A percentile compares a stretch with the other conserved stretches of the same genome.
Evolutionary conservation across 768 basidiomycete genomes (phyloP).

Genomic region (Mycena belliarum): DNA sequence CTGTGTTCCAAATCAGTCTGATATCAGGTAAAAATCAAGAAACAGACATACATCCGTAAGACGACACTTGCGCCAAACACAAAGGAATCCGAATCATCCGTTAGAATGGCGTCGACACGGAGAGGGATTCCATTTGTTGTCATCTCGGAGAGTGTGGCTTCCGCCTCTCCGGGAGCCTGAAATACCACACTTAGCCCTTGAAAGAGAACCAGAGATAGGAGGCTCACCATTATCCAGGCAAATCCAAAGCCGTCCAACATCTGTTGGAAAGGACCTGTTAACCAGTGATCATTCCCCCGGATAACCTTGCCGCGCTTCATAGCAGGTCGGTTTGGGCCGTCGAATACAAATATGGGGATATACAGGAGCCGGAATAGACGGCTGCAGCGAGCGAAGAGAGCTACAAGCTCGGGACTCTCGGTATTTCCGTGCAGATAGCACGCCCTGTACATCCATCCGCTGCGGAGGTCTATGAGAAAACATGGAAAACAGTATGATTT

Average conservation of each 20-base stretch:
- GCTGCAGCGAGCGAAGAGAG: slow-evolving; percentile 43
- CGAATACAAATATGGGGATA: slow-evolving; percentile 49
- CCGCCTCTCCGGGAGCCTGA: slow-evolving; percentile 55
- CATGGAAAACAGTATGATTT: background rate
- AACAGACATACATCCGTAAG: slow-evolving; percentile 2
- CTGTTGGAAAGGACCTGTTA: slow-evolving; percentile 23
- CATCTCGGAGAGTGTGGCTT: slow-evolving; percentile 53
- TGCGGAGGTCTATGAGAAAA: background rate
- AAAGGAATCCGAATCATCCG: slow-evolving; percentile 51
- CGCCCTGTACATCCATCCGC: slow-evolving; percentile 18
- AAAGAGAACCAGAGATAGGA: background rate
- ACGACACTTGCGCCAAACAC: slow-evolving; percentile 52
- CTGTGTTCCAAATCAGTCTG: slow-evolving; percentile 31
- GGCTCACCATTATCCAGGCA: slow-evolving; percentile 29
- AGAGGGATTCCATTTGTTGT: slow-evolving; percentile 32
- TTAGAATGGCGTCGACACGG: slow-evolving; percentile 46
- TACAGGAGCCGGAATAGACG: slow-evolving; percentile 39
- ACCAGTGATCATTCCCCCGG: slow-evolving; percentile 28
- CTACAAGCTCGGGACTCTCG: slow-evolving; percentile 43
- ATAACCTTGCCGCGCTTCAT: slow-evolving; percentile 39
- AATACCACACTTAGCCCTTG: background rate
- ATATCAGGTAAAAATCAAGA: background rate
- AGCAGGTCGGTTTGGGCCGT: slow-evolving; percentile 43
- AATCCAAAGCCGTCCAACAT: slow-evolving; percentile 48
- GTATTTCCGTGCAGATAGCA: slow-evolving; percentile 36